Conservation (phyloP, 768 basidiomycete genomes). For the Tulasnella sp. region DNA sequence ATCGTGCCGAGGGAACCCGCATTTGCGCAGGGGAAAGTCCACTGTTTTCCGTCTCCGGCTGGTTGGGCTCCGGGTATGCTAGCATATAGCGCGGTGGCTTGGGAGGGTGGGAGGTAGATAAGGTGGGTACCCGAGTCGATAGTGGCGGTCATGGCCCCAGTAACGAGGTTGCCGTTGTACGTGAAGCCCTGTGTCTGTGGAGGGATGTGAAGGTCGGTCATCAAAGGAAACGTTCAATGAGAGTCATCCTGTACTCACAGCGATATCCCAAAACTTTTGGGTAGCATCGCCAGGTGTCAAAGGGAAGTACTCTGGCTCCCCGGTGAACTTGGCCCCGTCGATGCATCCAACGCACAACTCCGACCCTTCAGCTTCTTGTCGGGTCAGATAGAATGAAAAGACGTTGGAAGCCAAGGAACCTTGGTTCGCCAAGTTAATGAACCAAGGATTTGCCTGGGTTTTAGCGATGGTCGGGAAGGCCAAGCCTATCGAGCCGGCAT, state of each 20-base stretch:
- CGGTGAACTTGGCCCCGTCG: slow-evolving; percentile 21
- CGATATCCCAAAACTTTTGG: background rate
- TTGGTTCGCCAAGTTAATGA: background rate
- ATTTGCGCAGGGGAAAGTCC: background rate
- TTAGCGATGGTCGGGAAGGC: background rate
- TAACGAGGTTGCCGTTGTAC: background rate
- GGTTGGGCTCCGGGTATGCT: background rate
- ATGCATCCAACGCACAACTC: slow-evolving; percentile 23
- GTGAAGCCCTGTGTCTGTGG: background rate
- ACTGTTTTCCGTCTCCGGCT: background rate
- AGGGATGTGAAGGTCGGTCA: background rate
- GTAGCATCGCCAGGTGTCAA: background rate
- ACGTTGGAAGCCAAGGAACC: background rate
- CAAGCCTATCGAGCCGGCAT: background rate
- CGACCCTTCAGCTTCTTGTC: background rate
- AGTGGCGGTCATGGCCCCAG: background rate
- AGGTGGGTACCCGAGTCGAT: background rate
- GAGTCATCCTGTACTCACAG: background rate
- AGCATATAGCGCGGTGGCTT: background rate
- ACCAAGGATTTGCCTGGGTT: background rate
- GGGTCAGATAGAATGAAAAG: background rate
- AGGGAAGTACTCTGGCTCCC: background rate
- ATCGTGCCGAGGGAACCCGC: background rate
- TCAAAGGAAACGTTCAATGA: no score
- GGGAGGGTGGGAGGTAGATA: background rate